phyloP scores from a whole-genome alignment of 345 rosid species.

The Rhizophora apiculata region DNA sequence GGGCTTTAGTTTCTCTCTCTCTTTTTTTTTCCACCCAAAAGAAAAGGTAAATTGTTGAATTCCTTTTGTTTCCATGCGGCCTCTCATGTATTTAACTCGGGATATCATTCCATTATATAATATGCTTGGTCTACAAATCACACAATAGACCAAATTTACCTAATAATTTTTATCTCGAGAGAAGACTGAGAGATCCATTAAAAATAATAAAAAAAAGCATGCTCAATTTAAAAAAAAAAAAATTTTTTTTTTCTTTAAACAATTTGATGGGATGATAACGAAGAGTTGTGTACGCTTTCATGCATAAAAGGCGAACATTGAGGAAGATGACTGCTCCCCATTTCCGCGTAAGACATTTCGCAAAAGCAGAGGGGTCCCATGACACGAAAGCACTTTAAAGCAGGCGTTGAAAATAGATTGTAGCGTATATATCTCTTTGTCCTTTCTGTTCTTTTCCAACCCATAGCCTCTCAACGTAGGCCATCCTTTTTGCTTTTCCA shows the following conservation, averaged over 20 bases:
- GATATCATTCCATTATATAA: too few relatives aligned
- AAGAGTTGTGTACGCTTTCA: neutral
- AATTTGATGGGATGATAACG: neutral
- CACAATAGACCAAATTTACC: too few relatives aligned
- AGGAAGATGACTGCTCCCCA: constrained; percentile 22
- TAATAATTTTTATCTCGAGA: too few relatives aligned
- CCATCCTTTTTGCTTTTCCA: constrained; percentile 30
- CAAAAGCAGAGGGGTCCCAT: constrained; percentile 38
- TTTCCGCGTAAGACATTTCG: constrained; percentile 43
- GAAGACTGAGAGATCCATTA: too few relatives aligned
- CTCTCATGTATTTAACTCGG: too few relatives aligned
- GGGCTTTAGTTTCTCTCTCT: too few relatives aligned
- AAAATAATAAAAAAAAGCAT: neutral
- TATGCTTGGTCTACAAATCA: too few relatives aligned
- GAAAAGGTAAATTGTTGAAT: too few relatives aligned
- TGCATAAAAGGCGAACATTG: constrained; percentile 14
- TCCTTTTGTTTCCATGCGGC: too few relatives aligned
- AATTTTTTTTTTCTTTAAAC: neutral
- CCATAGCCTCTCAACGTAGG: constrained; percentile 31
- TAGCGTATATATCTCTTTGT: constrained; percentile 12
- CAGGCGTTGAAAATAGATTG: constrained; percentile 26
- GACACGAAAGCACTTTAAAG: constrained; percentile 40
- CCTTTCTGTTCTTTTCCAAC: constrained; percentile 12
- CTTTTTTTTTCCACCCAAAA: too few relatives aligned
- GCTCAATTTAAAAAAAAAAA: neutral